Evolutionary conservation across 2,329 filamentous ascomycete species (phyloP), one percentile per base, ranked within the genome.

Genomic region (Bipolaris cookei): DNA sequence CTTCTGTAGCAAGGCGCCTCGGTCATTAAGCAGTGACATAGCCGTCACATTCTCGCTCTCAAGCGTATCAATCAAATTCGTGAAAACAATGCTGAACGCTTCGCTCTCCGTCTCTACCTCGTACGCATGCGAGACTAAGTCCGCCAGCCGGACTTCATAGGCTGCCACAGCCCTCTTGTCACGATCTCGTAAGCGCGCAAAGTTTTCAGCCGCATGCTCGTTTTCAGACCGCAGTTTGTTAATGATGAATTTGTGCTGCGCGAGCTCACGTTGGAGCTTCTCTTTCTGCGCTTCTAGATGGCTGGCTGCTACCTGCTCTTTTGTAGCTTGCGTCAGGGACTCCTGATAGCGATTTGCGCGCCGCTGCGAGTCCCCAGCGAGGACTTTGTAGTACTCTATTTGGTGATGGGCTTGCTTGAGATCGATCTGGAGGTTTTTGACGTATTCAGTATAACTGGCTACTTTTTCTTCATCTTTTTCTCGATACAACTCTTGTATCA

Each of bases 381-480:
- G 51, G 8, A 46, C 35, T 14, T 66, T 61, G 35, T 66, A 58
- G 14, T 58, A 57, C 1, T 56, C 48, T 18, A 65, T 53, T 6
- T 51, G 54, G 32, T 44, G 61, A 7, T 51, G 46, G 6, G 61
- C 58, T 21, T 65, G 64, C 18, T 61, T 57, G 8, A 68, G 56
- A 25, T 69, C 67, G n/a, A 66, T 47, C 41, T 58, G 39, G 11
- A 63, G 47, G 43, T 48, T 39, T 35, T 62, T 50, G 45, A 64
- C 58, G 2, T 67, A 62, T 1, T 45, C 59, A 1, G 63, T 62
- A 25, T 63, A 47, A 21, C 67, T 41, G 21, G 61, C 50, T 7
- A 66, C 50, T 32, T 64, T 59, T 13, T 49, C 16, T 44, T 68
- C 10, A 10, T 30, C 58, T 35, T 63, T 65, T 10, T 56, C 39